Evolutionary conservation across 352 stramenopile genomes (phyloP), one percentile per base, ranked within the genome.

Genomic region (Globisporangium yorkense): DNA sequence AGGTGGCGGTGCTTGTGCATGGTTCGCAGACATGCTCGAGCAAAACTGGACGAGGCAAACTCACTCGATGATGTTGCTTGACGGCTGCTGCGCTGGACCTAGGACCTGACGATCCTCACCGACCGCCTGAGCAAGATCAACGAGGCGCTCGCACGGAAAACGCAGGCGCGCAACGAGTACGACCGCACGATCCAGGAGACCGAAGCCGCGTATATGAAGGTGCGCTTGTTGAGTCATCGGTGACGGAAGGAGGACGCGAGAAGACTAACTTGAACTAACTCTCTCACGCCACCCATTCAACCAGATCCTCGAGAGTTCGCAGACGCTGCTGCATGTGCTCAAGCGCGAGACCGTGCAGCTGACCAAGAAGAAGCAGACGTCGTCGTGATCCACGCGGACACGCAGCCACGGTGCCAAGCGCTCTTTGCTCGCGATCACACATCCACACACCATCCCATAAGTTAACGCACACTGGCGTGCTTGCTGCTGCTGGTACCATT

Each of bases 281-380:
- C 12, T 5, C 7, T 31, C 3, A n/a, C n/a, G n/a, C n/a, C n/a
- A n/a, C n/a, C n/a, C n/a, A n/a, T n/a, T n/a, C 18, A 33, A 18
- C 20, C 55, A 84, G 87, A 98, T 98, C 62, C 72, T 98, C 44
- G 92, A 98, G 72, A 94, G 77, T 59, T 97, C 89, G 43, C 91
- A 98, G 69, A 98, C 93, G 40, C 73, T 98, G 57, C 81, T 98
- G 10, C 88, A 98, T 61, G 93, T 98, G 61, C 89, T 98, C 62
- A 97, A 97, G 73, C 74, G 92, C 18, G 92, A 98, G 69, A 96
- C 89, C 0, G 83, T 96, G 47, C 94, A 96, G 61, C 75, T 98
- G n/a, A 96, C 77, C 41, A 98, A 98, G 86, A 98, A 97, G 77
- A 97, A 97, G 71, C 88, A 97, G 59, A 92, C 85, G 20, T 96